Evolutionary conservation across 1,139 yeast genomes (phyloP), one percentile per base, ranked within the genome.

Genomic region (Pichiaceae sp.): DNA sequence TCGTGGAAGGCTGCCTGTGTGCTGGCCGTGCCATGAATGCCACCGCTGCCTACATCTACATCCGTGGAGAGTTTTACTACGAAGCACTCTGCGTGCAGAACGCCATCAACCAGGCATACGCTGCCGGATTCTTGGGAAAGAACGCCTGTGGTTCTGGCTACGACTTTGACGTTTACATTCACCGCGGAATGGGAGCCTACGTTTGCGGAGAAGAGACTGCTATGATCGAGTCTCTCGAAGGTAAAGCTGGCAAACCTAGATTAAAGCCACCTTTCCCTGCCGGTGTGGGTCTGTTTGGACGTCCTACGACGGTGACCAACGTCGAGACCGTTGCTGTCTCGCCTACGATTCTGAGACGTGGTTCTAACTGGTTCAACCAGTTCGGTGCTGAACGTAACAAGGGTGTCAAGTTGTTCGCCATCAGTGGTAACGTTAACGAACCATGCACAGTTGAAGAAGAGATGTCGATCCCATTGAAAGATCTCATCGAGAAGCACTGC

Each of bases 191-290:
- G 85, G 95, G 95, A 46, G 95, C 95, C 18, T 84, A 84, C 59
- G 71, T 84, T 37, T 84, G 95, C 64, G 95, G 95, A 54, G 95
- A 84, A 64, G 95, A 84, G 64, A 84, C 95, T 26, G 87, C 93
- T 3, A 66, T 84, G 55, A 83, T 84, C 54, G 95, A 84, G 64
- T 78, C 89, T 2, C 66, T 84, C 39, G 95, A 84, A 66, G 95
- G 95, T 54, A 84, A 84, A 63, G 91, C 91, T 38, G 95, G 95
- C 51, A 84, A 84, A 63, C 95, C 95, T 52, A 76, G 95, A 65
- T 72, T 84, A 60, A 84, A 84, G 72, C 95, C 95, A 34, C 95
- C 95, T 50, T 84, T 84, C 75, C 95, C 95, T 31, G 95, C 94
- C 33, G 95, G 93, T 57, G 89, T 84, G 40, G 95, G 95, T 56